Base-by-base conservation (phyloP, 768 basidiomycete genomes). In the Flagelloscypha sp. region DNA sequence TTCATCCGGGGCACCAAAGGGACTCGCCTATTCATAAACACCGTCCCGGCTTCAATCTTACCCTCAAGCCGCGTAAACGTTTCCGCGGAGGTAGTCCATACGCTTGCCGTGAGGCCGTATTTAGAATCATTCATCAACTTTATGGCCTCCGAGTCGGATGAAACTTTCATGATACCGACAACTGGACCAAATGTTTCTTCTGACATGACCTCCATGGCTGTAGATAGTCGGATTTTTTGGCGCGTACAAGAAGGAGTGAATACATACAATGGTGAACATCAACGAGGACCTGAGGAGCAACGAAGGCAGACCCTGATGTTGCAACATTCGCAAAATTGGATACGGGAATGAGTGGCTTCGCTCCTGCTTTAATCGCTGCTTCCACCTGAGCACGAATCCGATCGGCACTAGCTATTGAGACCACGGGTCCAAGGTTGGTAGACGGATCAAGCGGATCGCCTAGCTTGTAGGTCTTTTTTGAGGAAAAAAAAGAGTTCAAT, bases 121-220 rank as follows among this genome's bases (percentile, higher is more conserved):
- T 75, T 76, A 11, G 93, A 95, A 55, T 98, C 92, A 56, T 99
- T 98, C 86, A 99, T 99, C 21, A 98, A 72, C 12, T 58, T 54
- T 37, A 97, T 61, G 1, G 95, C 95, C 53, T 94, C 89, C 29
- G 80, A 84, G 53, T 97, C 95, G 0, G 78, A 78, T 7, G 71
- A 64, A 3, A 87, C 92, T 69, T 90, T 93, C 59, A 87, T 84
- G 42, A 99, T 90, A 8, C 92, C 93, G 19, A 97, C 66, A 5
- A 95, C 72, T 0, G 95, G 95, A 0, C 95, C 95, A 44, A 97
- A 97, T 0, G 87, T 88, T 59, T 92, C 86, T 57, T 84, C 79
- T 79, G 84, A 87, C 92, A 98, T 95, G 21, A 95, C 65, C 17
- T 89, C 83, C 92, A 98, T 95, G 11, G 68, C 86, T 88, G 41